Conservation (phyloP, 129 eudicot genomes). For the Mikania micrantha region DNA sequence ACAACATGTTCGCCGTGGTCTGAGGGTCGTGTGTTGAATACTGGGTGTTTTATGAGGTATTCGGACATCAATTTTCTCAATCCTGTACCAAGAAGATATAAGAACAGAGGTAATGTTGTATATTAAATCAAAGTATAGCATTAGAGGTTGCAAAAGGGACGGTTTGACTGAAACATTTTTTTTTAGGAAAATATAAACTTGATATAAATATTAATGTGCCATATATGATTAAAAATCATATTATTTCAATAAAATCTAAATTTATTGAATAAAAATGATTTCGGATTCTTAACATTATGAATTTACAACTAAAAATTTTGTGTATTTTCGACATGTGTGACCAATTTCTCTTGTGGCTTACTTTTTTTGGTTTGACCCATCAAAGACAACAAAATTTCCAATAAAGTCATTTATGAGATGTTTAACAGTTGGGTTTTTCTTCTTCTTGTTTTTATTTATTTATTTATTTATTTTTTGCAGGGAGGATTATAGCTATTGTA, state of each 20-base stretch:
- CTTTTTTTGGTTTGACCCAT: not conserved
- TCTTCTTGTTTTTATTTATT: too few species aligned
- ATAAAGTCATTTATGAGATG: not conserved
- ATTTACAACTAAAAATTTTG: too few species aligned
- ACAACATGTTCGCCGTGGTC: constrained; percentile 56
- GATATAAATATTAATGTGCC: not conserved
- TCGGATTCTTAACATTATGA: too few species aligned
- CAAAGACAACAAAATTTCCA: not conserved
- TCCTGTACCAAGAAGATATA: constrained; percentile 32
- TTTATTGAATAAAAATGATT: too few species aligned
- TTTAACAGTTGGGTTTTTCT: too few species aligned
- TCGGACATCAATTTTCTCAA: constrained; percentile 74
- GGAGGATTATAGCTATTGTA: constrained; percentile 35
- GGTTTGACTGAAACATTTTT: not conserved
- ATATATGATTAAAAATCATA: not conserved
- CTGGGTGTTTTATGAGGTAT: constrained; percentile 79
- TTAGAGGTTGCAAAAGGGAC: not conserved
- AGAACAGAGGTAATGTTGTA: not conserved
- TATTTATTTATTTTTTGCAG: too few species aligned
- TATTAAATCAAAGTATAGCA: not conserved
- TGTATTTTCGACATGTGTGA: not conserved
- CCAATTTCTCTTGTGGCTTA: not conserved
- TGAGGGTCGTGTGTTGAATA: constrained; percentile 62
- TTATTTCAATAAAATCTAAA: too few species aligned
- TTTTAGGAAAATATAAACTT: not conserved